Conservation (phyloP, 2,329 filamentous ascomycete genomes). For the Calonectria multiphialidica region DNA sequence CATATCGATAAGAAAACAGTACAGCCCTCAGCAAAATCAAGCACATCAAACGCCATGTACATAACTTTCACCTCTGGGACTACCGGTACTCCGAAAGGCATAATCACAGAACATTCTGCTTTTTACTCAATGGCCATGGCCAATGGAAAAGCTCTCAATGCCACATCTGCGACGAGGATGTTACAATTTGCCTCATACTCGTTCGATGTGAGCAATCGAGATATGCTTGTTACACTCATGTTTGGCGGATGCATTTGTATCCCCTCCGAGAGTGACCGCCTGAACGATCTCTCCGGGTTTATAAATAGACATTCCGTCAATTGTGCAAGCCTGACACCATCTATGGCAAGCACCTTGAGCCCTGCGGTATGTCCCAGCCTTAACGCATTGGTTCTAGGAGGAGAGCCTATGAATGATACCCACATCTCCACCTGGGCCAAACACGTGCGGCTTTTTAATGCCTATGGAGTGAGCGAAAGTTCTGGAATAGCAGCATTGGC, state of each 20-base stretch:
- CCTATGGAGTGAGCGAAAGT: neutral
- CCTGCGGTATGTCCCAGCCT: neutral
- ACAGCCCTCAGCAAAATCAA: neutral
- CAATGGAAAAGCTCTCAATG: neutral
- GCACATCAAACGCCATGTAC: neutral
- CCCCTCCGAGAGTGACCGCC: constrained; percentile 3
- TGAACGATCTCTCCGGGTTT: neutral
- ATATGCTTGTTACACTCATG: constrained; percentile 9
- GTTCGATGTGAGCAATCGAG: constrained; percentile 7
- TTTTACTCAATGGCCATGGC: constrained; percentile 8
- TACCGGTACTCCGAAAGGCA: neutral
- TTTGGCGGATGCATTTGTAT: constrained; percentile 13
- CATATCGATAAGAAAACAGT: no score
- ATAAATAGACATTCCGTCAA: neutral
- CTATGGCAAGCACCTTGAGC: neutral
- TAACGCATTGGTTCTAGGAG: neutral
- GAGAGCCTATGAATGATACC: neutral
- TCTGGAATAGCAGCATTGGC: neutral
- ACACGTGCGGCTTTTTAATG: neutral
- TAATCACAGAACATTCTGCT: neutral
- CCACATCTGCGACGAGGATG: neutral
- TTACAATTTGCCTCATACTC: constrained; percentile 11
- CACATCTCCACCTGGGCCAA: neutral
- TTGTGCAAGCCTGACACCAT: neutral
- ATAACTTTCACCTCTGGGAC: neutral